phyloP scores from a whole-genome alignment of 305 asterid species.

The Fraxinus albicans region DNA sequence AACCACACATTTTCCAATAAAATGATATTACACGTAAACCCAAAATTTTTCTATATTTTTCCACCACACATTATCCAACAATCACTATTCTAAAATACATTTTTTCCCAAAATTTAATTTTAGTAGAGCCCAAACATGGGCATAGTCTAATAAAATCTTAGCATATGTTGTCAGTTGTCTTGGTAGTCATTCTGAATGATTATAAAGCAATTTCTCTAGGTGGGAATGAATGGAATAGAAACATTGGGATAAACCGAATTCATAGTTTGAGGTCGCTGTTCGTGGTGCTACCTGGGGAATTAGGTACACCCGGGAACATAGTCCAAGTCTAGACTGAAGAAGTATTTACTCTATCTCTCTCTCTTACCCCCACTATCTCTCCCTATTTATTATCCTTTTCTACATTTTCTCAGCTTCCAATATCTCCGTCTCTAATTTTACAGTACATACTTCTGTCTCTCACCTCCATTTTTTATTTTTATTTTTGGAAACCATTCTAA shows the following conservation, averaged over 20 bases:
- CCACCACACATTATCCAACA: too few relatives aligned
- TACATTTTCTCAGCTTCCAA: neutral
- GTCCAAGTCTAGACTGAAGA: neutral
- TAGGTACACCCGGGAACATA: neutral
- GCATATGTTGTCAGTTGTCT: neutral
- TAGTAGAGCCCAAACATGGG: too few relatives aligned
- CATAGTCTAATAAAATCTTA: neutral
- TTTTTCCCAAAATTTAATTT: too few relatives aligned
- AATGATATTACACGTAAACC: too few relatives aligned
- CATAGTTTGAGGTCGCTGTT: neutral
- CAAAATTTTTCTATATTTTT: too few relatives aligned
- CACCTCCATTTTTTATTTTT: neutral
- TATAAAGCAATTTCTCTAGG: neutral
- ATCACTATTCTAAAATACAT: too few relatives aligned
- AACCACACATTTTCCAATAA: too few relatives aligned
- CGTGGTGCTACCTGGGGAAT: neutral
- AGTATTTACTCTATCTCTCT: neutral
- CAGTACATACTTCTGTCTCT: neutral
- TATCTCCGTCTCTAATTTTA: neutral
- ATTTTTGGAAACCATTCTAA: neutral
- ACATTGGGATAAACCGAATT: neutral
- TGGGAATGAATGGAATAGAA: neutral
- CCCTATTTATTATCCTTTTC: neutral
- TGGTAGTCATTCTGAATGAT: neutral
- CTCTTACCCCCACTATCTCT: neutral